Evolutionary conservation across 768 basidiomycete genomes (phyloP).

Genomic region (Hirschioporus abietinus): DNA sequence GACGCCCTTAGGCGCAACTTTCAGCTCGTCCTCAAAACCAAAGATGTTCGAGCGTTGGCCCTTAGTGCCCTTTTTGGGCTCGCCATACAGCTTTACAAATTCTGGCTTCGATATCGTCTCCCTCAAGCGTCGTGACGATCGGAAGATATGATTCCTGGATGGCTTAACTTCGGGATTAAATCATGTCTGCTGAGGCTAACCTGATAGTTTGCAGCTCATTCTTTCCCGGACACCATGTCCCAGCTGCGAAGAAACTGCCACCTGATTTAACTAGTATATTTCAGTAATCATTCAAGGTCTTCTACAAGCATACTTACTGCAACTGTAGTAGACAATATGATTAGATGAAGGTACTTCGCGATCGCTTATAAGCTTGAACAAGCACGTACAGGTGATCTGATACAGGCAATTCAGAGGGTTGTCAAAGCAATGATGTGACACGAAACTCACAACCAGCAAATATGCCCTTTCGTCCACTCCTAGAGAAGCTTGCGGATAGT

Average conservation of each 20-base stretch:
- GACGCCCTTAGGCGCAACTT: slow-evolving; percentile 87
- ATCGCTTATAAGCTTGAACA: not conserved
- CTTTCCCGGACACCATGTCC: slow-evolving; percentile 73
- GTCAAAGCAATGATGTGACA: not conserved
- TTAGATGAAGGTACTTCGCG: slow-evolving; percentile 10
- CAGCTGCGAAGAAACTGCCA: slow-evolving; percentile 71
- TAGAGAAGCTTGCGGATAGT: slow-evolving; percentile 79
- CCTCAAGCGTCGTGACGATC: slow-evolving; percentile 57
- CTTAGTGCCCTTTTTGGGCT: slow-evolving; percentile 53
- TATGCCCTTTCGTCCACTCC: slow-evolving; percentile 85
- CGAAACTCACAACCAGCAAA: slow-evolving; percentile 74
- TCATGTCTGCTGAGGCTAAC: slow-evolving; percentile 25
- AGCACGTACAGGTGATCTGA: slow-evolving; percentile 58
- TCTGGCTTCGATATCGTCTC: slow-evolving; percentile 56
- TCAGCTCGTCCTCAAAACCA: slow-evolving; percentile 82
- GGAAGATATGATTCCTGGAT: slow-evolving; percentile 55
- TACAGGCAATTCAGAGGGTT: not conserved
- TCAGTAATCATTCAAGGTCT: not conserved
- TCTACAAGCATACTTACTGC: not conserved
- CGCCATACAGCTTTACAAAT: slow-evolving; percentile 78
- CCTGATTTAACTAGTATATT: slow-evolving; percentile 52
- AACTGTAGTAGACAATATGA: not conserved
- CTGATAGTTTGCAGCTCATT: slow-evolving; percentile 76
- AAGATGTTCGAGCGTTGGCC: slow-evolving; percentile 74
- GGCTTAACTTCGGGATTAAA: not conserved